Conservation (phyloP, 768 basidiomycete species). For the Galerina marginata region DNA sequence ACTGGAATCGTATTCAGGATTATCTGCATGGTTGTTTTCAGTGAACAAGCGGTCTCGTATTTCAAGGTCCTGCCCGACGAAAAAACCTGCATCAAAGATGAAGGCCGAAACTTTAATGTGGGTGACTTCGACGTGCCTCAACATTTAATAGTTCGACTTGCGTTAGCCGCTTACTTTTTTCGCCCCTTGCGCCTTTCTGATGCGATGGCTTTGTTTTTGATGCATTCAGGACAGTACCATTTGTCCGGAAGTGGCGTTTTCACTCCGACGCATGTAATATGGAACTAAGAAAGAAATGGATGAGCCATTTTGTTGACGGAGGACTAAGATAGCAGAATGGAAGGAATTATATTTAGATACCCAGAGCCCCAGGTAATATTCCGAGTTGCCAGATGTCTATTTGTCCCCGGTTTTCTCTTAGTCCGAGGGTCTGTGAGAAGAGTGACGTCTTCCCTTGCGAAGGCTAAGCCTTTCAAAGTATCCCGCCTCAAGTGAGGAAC, state of each 20-base stretch:
- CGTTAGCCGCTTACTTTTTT: conserved; percentile 34
- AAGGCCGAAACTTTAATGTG: neutral
- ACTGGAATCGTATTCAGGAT: too few species aligned
- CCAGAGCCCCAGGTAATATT: too few species aligned
- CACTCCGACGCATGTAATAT: conserved; percentile 62
- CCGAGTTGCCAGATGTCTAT: too few species aligned
- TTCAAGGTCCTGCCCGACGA: too few species aligned
- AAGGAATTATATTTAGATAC: neutral
- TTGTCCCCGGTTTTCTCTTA: too few species aligned
- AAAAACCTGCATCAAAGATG: neutral
- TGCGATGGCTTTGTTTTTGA: conserved; percentile 37
- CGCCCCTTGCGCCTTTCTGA: conserved; percentile 43
- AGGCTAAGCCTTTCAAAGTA: too few species aligned
- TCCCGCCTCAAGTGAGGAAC: neutral
- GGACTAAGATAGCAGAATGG: neutral
- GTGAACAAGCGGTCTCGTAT: too few species aligned
- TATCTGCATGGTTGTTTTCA: too few species aligned
- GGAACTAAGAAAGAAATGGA: conserved; percentile 47
- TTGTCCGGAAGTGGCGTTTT: conserved; percentile 52
- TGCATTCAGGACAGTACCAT: conserved; percentile 62
- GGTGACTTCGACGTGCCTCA: neutral
- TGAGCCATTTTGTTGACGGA: neutral
- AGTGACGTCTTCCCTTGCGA: too few species aligned
- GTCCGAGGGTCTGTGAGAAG: too few species aligned
- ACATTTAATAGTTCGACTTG: too few species aligned